phyloP scores from a whole-genome alignment of 2,329 filamentous ascomycete species.

The Colletotrichum zoysiae region DNA sequence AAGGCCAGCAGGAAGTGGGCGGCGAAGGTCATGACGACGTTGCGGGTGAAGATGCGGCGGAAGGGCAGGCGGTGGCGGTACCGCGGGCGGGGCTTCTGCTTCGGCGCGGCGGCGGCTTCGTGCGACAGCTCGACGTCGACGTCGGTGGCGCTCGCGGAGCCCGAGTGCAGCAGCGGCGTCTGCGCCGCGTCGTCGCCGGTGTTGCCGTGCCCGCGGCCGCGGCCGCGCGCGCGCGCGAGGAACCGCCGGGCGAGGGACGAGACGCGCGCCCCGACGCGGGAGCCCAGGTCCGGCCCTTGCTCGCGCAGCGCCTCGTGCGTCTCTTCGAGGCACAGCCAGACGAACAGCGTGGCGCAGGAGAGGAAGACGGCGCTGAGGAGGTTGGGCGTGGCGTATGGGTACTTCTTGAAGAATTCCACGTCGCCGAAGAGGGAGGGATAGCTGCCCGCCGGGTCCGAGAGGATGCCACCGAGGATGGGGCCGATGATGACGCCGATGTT shows the following conservation, averaged over 20 bases:
- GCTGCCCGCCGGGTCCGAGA: conserved; percentile 77
- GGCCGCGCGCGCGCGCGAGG: conserved; percentile 35
- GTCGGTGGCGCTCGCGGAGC: conserved; percentile 44
- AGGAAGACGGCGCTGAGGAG: conserved; percentile 64
- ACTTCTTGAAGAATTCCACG: conserved; percentile 60
- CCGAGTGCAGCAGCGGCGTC: conserved; percentile 52
- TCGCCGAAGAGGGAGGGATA: conserved; percentile 64
- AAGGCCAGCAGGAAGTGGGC: conserved; percentile 78
- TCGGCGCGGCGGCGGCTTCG: conserved; percentile 27
- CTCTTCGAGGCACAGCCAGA: conserved; percentile 66
- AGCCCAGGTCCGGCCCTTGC: conserved; percentile 56
- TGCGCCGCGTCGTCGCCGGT: conserved; percentile 46
- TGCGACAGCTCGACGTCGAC: conserved; percentile 49
- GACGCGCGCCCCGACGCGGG: conserved; percentile 55
- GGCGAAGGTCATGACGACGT: conserved; percentile 67
- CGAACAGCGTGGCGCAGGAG: conserved; percentile 55
- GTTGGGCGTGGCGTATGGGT: conserved; percentile 68
- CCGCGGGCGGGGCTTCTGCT: conserved; percentile 46
- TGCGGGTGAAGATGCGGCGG: conserved; percentile 66
- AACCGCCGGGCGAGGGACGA: conserved; percentile 46
- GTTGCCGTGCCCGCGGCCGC: conserved; percentile 7
- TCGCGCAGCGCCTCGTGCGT: conserved; percentile 61
- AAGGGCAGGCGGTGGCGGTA: conserved; percentile 65
- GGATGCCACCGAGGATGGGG: conserved; percentile 71
- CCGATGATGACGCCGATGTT: conserved; percentile 61